These are phyloP conservation scores for Kodamaea lidongshanica DNA, from an alignment of 805 yeast genomes.

Conservation along the genomic window DNA sequence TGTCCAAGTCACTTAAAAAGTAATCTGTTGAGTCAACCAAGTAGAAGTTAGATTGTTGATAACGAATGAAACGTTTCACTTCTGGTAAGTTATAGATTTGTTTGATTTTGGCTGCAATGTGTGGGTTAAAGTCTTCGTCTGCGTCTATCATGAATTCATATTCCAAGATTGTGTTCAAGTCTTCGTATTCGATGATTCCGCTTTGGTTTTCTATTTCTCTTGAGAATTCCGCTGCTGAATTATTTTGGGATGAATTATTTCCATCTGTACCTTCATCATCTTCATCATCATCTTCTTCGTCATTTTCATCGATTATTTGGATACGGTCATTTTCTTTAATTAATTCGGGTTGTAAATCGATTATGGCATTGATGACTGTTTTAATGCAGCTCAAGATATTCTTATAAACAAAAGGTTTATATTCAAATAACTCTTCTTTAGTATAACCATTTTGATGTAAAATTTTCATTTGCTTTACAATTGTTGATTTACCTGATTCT, in stretches of 20 bases:
- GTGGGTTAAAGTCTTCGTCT: conserved; percentile 45
- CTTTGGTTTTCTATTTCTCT: no score
- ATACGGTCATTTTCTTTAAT: conserved; percentile 14
- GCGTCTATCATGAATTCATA: conserved; percentile 51
- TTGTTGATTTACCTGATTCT: conserved; percentile 76
- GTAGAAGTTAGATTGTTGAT: conserved; percentile 65
- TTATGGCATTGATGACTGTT: conserved; percentile 60
- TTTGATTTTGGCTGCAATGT: conserved; percentile 43
- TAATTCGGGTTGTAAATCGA: conserved; percentile 42
- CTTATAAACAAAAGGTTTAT: conserved; percentile 71
- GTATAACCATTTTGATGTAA: conserved; percentile 67
- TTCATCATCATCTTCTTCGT: no score
- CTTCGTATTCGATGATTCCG: conserved; percentile 24
- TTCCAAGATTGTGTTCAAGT: conserved; percentile 39
- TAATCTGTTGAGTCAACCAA: conserved; percentile 80
- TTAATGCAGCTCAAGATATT: conserved; percentile 75
- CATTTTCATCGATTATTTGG: conserved; percentile 6
- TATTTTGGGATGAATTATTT: conserved; percentile 8
- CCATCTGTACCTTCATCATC: neutral
- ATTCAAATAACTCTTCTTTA: conserved; percentile 64
- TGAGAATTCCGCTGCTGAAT: no score
- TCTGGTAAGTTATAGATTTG: conserved; percentile 52
- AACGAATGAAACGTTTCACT: conserved; percentile 51
- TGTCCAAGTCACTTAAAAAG: conserved; percentile 59
- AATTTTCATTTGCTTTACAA: conserved; percentile 76